phyloP scores from a whole-genome alignment of 2,329 filamentous ascomycete species.

The Alternaria novae-zelandiae region DNA sequence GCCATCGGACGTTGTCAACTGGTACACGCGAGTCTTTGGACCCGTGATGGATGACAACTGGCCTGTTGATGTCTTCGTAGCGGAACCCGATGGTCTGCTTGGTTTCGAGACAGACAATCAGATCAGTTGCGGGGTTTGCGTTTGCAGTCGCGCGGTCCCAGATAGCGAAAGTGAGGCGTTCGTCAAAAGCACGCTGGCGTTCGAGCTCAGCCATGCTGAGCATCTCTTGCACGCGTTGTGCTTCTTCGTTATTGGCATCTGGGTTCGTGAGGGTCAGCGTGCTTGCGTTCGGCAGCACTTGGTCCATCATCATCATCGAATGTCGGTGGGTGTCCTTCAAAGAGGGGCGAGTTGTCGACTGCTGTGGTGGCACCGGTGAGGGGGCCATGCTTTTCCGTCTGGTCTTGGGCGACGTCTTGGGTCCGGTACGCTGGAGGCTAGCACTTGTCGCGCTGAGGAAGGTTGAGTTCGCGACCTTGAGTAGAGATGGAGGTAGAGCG shows the following conservation, averaged over 20 bases:
- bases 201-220: constrained; percentile 72
- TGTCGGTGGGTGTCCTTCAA: constrained; percentile 50
- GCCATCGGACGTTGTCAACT: constrained; percentile 92
- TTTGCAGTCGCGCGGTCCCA: constrained; percentile 92
- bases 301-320: constrained; percentile 59
- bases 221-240: constrained; percentile 53
- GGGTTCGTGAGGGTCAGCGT: constrained; percentile 37
- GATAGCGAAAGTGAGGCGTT: constrained; percentile 86
- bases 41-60: constrained; percentile 93
- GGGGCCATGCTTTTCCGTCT: constrained; percentile 39
- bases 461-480: constrained; percentile 93
- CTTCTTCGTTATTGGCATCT: constrained; percentile 42
- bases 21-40: constrained; percentile 89
- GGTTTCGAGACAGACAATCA: constrained; percentile 90
- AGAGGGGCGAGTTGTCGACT: constrained; percentile 20
- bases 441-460: constrained; percentile 93
- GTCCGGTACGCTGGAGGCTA: constrained; percentile 66
- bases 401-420: constrained; percentile 57
- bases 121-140: constrained; percentile 91
- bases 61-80: constrained; percentile 92
- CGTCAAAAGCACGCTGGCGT: constrained; percentile 78
- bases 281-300: constrained; percentile 50
- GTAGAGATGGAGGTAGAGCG: constrained; percentile 84
- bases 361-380: constrained; percentile 15
- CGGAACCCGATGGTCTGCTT: constrained; percentile 92